A percentile compares a stretch with the other conserved stretches of the same genome.
phyloP scores from a whole-genome alignment of 805 yeast species.

The Naumovozyma castellii region DNA sequence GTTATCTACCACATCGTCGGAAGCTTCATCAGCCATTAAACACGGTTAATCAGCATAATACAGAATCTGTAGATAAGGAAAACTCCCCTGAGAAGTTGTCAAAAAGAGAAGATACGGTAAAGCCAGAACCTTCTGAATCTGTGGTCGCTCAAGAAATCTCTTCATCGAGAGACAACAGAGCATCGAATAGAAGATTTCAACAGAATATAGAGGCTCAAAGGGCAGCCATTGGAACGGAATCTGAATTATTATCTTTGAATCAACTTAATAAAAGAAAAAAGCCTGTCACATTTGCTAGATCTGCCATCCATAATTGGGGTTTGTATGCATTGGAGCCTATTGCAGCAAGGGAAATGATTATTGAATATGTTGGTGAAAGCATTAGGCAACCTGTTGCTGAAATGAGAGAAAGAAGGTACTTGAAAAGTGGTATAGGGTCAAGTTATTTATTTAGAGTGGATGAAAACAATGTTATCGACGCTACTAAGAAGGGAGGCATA shows the following conservation, averaged over 20 bases:
- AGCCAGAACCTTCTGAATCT: constrained; percentile 11
- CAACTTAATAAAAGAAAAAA: constrained; percentile 83
- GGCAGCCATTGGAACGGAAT: constrained; percentile 68
- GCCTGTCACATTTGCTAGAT: constrained; percentile 92
- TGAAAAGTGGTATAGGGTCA: constrained; percentile 90
- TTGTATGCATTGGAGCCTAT: constrained; percentile 91
- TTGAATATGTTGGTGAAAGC: constrained; percentile 94
- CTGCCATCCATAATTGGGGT: constrained; percentile 98
- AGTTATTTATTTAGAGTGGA: constrained; percentile 88
- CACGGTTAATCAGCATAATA: constrained; percentile 53
- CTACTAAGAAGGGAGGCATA: constrained; percentile 94
- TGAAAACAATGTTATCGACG: constrained; percentile 91
- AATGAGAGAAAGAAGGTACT: constrained; percentile 74
- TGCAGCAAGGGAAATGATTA: constrained; percentile 93
- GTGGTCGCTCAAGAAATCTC: constrained; percentile 33
- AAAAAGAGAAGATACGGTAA: constrained; percentile 14
- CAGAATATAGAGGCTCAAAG: constrained; percentile 80
- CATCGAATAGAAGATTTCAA: constrained; percentile 76
- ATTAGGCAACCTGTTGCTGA: constrained; percentile 92
- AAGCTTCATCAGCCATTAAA: constrained; percentile 58
- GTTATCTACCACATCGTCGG: constrained; percentile 75
- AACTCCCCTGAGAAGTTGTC: constrained; percentile 7
- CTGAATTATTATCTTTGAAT: constrained; percentile 73
- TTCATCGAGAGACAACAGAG: constrained; percentile 78
- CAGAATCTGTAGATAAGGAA: constrained; percentile 31